phyloP scores from a whole-genome alignment of 1,139 yeast species.

The Pichia sp. region DNA sequence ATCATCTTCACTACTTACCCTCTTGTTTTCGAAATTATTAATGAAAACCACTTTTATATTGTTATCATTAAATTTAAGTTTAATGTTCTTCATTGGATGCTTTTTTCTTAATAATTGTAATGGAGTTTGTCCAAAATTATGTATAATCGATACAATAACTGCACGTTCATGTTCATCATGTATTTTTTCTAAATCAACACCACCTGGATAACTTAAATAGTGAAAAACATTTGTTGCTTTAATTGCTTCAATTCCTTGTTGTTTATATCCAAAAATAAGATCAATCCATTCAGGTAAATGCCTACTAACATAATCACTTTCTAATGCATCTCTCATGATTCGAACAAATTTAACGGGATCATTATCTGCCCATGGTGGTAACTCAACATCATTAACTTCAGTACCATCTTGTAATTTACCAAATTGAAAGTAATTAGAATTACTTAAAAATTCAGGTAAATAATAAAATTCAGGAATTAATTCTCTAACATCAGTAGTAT shows the following conservation, averaged over 20 bases:
- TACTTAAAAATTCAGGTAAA: conserved; percentile 67
- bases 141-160: conserved; percentile 76
- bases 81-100: conserved; percentile 43
- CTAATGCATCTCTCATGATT: conserved; percentile 75
- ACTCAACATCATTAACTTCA: conserved; percentile 50
- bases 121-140: conserved; percentile 90
- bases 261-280: conserved; percentile 72
- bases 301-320: conserved; percentile 70
- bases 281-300: conserved; percentile 80
- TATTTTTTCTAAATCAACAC: conserved; percentile 66
- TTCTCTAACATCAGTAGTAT: conserved; percentile 82
- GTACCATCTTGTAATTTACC: conserved; percentile 62
- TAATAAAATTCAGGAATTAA: conserved; percentile 79
- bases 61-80: conserved; percentile 22
- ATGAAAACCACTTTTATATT: conserved; percentile 23
- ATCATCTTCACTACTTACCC: background rate
- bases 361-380: conserved; percentile 79
- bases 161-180: conserved; percentile 65
- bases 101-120: conserved; percentile 57
- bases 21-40: conserved; percentile 31
- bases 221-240: conserved; percentile 69
- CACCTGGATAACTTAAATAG: conserved; percentile 76
- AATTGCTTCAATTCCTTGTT: conserved; percentile 63
- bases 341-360: conserved; percentile 67
- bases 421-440: conserved; percentile 58